Evolutionary conservation across 768 basidiomycete genomes (phyloP).

Genomic region (Harrya chromipes): DNA sequence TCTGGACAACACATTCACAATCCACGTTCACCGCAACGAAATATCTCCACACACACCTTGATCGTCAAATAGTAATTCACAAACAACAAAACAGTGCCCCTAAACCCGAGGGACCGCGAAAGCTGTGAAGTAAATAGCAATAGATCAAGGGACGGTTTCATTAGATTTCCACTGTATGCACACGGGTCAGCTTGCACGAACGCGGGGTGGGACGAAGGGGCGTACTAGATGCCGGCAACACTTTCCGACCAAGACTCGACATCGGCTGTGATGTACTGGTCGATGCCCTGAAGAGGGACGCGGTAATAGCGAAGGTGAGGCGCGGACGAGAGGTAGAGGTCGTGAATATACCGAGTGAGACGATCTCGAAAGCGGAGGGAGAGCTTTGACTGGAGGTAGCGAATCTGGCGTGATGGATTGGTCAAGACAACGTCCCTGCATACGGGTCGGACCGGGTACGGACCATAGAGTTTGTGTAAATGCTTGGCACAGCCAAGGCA

Average conservation of each 20-base stretch:
- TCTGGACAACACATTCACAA: conserved; percentile 26
- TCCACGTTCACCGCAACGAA: background rate
- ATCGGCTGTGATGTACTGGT: conserved; percentile 93
- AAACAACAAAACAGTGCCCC: conserved; percentile 80
- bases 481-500: conserved; percentile 84
- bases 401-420: conserved; percentile 51
- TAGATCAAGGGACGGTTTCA: conserved; percentile 90
- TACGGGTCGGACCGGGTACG: background rate
- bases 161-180: conserved; percentile 72
- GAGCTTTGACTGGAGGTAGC: conserved; percentile 84
- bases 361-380: conserved; percentile 80
- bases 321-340: conserved; percentile 80
- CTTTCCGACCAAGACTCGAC: conserved; percentile 86
- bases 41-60: conserved; percentile 20
- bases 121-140: conserved; percentile 91
- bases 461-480: conserved; percentile 95
- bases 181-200: background rate
- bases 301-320: conserved; percentile 72
- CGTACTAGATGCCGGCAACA: conserved; percentile 84
- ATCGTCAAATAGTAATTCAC: conserved; percentile 86
- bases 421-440: background rate
- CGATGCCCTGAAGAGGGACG: conserved; percentile 66
- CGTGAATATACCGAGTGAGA: conserved; percentile 86
- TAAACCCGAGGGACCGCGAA: conserved; percentile 77
- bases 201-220: conserved; percentile 9